Evolutionary conservation across 345 rosid genomes (phyloP).

Genomic region (Angophora floribunda): DNA sequence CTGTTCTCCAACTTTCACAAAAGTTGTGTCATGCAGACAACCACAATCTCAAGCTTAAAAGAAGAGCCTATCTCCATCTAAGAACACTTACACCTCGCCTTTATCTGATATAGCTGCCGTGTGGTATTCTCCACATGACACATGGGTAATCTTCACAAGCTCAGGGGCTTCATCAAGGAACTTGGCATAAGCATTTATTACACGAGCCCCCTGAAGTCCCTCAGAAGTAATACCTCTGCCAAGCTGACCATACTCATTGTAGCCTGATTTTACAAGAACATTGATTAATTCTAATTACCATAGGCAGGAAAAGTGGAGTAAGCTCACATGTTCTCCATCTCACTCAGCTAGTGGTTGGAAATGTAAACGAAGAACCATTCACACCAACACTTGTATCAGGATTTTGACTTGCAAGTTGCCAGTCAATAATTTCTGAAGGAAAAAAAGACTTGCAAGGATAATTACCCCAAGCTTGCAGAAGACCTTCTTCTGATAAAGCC

Average conservation of each 20-base stretch:
- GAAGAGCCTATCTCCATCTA: constrained; percentile 33
- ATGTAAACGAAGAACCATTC: not conserved
- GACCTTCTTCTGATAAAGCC: constrained; percentile 84
- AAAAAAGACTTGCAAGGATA: not conserved
- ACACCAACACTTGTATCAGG: not conserved
- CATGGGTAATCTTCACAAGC: constrained; percentile 71
- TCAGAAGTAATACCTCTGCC: constrained; percentile 97
- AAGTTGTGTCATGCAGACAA: constrained; percentile 37
- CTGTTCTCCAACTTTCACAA: constrained; percentile 34
- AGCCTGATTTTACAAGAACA: constrained; percentile 46
- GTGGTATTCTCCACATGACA: constrained; percentile 98
- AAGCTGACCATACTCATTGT: constrained; percentile 93
- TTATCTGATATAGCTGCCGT: constrained; percentile 81
- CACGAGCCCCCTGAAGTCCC: constrained; percentile 82
- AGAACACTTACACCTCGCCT: constrained; percentile 97
- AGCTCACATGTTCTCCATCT: not conserved
- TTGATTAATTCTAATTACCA: not conserved
- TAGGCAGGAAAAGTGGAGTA: not conserved
- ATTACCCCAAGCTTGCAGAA: constrained; percentile 92
- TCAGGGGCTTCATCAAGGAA: constrained; percentile 97
- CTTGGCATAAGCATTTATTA: constrained; percentile 68
- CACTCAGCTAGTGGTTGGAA: not conserved
- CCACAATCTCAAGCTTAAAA: constrained; percentile 34
- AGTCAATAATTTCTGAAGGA: not conserved
- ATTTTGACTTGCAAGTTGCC: not conserved